Percentiles rank a stretch among this genome's conserved stretches.
These are phyloP conservation scores for Xylariaceae sp. DNA, from an alignment of 2,329 filamentous ascomycete species.

Conservation along the genomic window DNA sequence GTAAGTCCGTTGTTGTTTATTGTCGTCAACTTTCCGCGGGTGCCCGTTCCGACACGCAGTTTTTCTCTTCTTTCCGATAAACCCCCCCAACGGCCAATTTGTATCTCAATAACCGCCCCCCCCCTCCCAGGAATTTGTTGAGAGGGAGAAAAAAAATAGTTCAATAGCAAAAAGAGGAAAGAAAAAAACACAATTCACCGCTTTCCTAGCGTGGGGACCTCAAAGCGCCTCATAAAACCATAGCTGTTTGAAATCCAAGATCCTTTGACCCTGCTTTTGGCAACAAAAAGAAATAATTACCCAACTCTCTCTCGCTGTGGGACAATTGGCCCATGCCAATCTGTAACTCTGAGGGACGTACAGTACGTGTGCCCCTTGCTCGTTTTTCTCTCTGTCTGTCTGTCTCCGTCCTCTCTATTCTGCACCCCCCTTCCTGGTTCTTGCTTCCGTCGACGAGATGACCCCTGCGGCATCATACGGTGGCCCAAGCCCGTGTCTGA, in stretches of 20 bases:
- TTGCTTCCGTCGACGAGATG: neutral
- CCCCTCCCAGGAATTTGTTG: neutral
- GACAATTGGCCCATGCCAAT: slow-evolving; percentile 13
- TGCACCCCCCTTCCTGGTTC: slow-evolving; percentile 3
- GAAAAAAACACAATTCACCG: slow-evolving; percentile 20
- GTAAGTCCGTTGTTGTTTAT: slow-evolving; percentile 2
- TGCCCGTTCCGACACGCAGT: slow-evolving; percentile 14
- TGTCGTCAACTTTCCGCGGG: slow-evolving; percentile 3
- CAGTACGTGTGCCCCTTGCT: slow-evolving; percentile 2
- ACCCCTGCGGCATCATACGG: slow-evolving; percentile 27
- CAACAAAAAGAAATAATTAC: slow-evolving; percentile 16
- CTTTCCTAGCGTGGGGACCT: slow-evolving; percentile 20
- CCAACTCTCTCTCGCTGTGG: slow-evolving; percentile 10
- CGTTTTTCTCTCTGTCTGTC: neutral
- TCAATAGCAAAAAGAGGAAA: neutral
- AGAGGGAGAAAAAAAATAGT: neutral
- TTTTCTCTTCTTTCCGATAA: neutral
- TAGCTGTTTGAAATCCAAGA: slow-evolving; percentile 12
- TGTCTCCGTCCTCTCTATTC: neutral
- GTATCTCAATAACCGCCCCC: slow-evolving; percentile 3
- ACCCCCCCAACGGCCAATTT: slow-evolving; percentile 1
- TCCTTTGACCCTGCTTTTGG: slow-evolving; percentile 17
- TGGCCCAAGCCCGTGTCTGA: slow-evolving; percentile 36
- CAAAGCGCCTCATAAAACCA: slow-evolving; percentile 14
- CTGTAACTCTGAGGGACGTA: slow-evolving; percentile 13